Conservation (phyloP, 2,329 filamentous ascomycete genomes). For the Hypoxylon sp. region DNA sequence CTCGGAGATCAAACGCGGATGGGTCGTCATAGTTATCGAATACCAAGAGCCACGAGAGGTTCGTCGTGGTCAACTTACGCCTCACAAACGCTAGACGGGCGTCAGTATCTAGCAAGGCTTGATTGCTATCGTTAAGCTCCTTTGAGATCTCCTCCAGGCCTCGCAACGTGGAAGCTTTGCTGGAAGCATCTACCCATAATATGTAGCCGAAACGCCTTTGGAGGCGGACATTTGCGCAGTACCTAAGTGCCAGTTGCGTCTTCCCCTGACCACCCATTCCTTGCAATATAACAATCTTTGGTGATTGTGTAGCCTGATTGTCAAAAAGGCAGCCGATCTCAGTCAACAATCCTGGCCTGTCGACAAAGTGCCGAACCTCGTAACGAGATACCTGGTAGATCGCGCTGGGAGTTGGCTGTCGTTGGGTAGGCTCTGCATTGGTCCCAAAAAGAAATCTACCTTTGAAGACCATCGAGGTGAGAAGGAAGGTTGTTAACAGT, state of each 20-base stretch:
- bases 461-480: slow-evolving; percentile 18
- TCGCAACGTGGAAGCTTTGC: slow-evolving; percentile 12
- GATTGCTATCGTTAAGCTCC: slow-evolving; percentile 10
- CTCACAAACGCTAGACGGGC: slow-evolving; percentile 17
- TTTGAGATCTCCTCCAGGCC: slow-evolving; percentile 14
- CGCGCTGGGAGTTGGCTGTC: not conserved
- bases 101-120: slow-evolving; percentile 10
- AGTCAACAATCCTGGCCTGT: slow-evolving; percentile 10
- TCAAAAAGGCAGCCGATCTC: slow-evolving; percentile 11
- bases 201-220: slow-evolving; percentile 7
- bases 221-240: slow-evolving; percentile 8
- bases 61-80: slow-evolving; percentile 9
- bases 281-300: slow-evolving; percentile 22
- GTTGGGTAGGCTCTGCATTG: not conserved
- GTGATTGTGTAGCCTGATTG: not conserved
- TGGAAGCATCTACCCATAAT: slow-evolving; percentile 31
- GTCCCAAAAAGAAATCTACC: not conserved
- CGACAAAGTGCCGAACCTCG: slow-evolving; percentile 22
- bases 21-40: slow-evolving; percentile 33
- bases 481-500: slow-evolving; percentile 22
- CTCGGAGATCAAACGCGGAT: slow-evolving; percentile 23
- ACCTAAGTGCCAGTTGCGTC: slow-evolving; percentile 24
- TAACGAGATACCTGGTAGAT: slow-evolving; percentile 25
- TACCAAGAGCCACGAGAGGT: slow-evolving; percentile 22
- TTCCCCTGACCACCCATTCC: slow-evolving; percentile 33